Evolutionary conservation across 164 flowering plant species (phyloP), one percentile per base, ranked within the genome.

Genomic region (Euptelea pleiosperma): DNA sequence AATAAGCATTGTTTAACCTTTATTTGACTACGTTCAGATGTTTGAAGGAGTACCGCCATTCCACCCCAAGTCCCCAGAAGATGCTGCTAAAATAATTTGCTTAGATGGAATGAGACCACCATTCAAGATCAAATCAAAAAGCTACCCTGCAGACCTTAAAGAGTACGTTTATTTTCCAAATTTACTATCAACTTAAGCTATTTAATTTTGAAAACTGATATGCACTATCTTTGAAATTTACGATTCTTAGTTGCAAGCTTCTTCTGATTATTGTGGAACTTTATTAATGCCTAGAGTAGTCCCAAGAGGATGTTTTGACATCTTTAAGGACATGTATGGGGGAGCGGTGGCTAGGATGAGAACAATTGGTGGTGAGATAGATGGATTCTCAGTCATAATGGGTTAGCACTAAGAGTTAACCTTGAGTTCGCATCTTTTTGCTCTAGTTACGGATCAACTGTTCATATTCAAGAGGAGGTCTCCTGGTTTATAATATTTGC

Each of bases 21-120:
- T 63, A 18, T 35, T 54, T 65, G 21, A 31, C 8, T 68, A 55
- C 42, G 42, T 66, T 49, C 72, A 93, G 99, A 88, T 91, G 97
- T 63, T 88, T 39, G 97, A 94, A 70, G 99, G 99, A 56, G 61
- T 66, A 6, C 82, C 75, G 39, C 85, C 97, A 48, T 88, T 94
- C 66, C 85, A 85, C 64, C 86, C 95, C 35, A 90, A 81, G 68
- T 19, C 91, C 43, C 73, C 88, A 12, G 95, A 88, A 68, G 99
- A 93, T 34, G 89, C 74, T 28, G 73, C 73, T 16, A 73, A 62
- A 64, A 24, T 87, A 62, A 82, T 86, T 60, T 86, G 91, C 40
- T 35, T 79, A 43, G 91, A 94, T 61, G 86, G 84, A 60, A 69
- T 67, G 57, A 79, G 96, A 73, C 99, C 99, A 3, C 55, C 73